Evolutionary conservation across 2,329 filamentous ascomycete species (phyloP).

Genomic region (Dryadomyces quercus-mongolicae): DNA sequence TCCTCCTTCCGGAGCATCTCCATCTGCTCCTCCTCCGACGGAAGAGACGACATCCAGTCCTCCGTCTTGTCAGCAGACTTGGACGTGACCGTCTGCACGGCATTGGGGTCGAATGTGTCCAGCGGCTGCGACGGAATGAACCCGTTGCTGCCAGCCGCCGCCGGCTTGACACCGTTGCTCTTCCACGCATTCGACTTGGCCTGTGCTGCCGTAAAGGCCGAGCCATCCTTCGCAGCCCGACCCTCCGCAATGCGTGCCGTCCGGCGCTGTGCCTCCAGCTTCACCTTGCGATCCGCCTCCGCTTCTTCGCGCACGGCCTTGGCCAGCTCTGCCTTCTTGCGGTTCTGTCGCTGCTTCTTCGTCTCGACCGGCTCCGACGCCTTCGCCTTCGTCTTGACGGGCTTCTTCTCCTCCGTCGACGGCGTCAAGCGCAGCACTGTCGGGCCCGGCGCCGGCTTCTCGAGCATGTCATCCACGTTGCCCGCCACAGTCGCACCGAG

Average conservation of each 20-base stretch:
- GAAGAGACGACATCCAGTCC: conserved; percentile 37
- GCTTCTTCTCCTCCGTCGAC: conserved; percentile 32
- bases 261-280: conserved; percentile 74
- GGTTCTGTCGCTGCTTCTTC: conserved; percentile 94
- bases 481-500: conserved; percentile 43
- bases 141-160: conserved; percentile 24
- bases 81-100: conserved; percentile 8
- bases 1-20: conserved; percentile 43
- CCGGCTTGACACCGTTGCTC: conserved; percentile 16
- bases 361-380: conserved; percentile 56
- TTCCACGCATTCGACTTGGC: conserved; percentile 26
- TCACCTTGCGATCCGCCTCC: conserved; percentile 63
- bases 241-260: conserved; percentile 73
- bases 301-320: conserved; percentile 64
- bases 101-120: conserved; percentile 40
- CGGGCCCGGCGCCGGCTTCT: conserved; percentile 54
- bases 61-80: conserved; percentile 22
- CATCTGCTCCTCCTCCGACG: conserved; percentile 52
- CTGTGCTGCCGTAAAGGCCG: conserved; percentile 36
- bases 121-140: conserved; percentile 35
- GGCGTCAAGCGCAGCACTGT: conserved; percentile 70
- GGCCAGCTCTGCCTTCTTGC: conserved; percentile 72
- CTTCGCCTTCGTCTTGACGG: conserved; percentile 53
- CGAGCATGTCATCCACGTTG: conserved; percentile 86
- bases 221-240: conserved; percentile 70